Evolutionary conservation across 768 basidiomycete genomes (phyloP).

Genomic region (Naganishia antarctica): DNA sequence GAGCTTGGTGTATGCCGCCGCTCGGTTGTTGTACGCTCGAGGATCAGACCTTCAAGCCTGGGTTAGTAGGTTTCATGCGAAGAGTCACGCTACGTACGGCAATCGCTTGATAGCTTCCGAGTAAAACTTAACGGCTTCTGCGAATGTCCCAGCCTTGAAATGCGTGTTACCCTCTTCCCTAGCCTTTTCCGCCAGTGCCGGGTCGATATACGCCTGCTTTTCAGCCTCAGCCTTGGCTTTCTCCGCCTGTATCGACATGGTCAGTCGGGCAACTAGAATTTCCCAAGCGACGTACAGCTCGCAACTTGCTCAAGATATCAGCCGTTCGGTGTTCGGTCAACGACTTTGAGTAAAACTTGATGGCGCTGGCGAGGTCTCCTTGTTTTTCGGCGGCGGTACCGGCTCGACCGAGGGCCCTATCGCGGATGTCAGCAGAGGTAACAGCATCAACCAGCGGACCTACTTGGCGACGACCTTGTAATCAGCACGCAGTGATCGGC

Average conservation of each 20-base stretch:
- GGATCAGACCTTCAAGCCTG: slow-evolving; percentile 58
- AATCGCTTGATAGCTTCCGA: slow-evolving; percentile 95
- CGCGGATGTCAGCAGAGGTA: too few species aligned
- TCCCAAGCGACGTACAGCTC: slow-evolving; percentile 42
- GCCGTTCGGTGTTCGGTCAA: slow-evolving; percentile 95
- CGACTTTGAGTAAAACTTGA: slow-evolving; percentile 90
- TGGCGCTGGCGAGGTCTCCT: slow-evolving; percentile 66
- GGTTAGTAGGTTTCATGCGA: not conserved
- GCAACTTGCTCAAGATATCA: slow-evolving; percentile 82
- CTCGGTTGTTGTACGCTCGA: slow-evolving; percentile 93
- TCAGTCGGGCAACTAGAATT: not conserved
- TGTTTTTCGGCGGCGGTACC: slow-evolving; percentile 81
- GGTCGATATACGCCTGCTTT: slow-evolving; percentile 77
- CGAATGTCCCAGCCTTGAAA: slow-evolving; percentile 91
- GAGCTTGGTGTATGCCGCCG: slow-evolving; percentile 95
- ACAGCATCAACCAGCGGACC: not conserved
- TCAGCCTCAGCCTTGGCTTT: slow-evolving; percentile 71
- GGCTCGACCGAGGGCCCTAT: slow-evolving; percentile 74
- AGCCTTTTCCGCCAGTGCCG: slow-evolving; percentile 70
- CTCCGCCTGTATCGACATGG: slow-evolving; percentile 53
- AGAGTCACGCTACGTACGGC: slow-evolving; percentile 51
- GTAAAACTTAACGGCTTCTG: slow-evolving; percentile 82
- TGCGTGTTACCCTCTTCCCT: slow-evolving; percentile 86
- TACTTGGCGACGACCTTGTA: slow-evolving; percentile 87
- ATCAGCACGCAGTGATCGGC: slow-evolving; percentile 81